A percentile compares a stretch with the other conserved stretches of the same genome.
Evolutionary conservation across 2,329 filamentous ascomycete species (phyloP).

Genomic region (Claviceps fusiformis): DNA sequence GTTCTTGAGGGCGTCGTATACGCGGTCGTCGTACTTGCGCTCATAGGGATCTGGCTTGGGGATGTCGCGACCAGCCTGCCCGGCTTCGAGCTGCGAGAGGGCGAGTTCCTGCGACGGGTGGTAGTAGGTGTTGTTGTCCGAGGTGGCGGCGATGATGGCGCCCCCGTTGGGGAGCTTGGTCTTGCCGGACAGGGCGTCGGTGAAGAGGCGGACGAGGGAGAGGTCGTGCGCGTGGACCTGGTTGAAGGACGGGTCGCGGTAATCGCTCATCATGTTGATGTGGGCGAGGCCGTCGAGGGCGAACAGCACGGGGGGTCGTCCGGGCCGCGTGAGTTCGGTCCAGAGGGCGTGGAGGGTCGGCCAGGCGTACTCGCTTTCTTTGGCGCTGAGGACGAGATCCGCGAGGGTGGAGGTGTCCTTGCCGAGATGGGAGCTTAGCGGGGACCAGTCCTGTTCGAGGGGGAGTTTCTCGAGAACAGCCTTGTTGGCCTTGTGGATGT

Average conservation of each 20-base stretch:
- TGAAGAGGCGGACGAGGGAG: constrained; percentile 59
- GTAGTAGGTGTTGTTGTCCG: constrained; percentile 53
- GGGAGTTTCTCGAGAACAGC: constrained; percentile 42
- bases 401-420: constrained; percentile 50
- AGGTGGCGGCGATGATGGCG: constrained; percentile 61
- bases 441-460: constrained; percentile 30
- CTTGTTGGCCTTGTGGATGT: constrained; percentile 60
- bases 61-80: constrained; percentile 21
- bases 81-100: constrained; percentile 41
- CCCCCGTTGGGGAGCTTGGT: constrained; percentile 56
- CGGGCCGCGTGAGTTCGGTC: constrained; percentile 53
- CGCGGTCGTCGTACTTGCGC: constrained; percentile 42
- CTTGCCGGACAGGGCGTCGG: constrained; percentile 54
- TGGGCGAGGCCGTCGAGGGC: constrained; percentile 67
- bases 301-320: constrained; percentile 51
- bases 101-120: constrained; percentile 56
- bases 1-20: constrained; percentile 37
- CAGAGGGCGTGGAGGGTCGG: constrained; percentile 68
- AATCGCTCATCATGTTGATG: constrained; percentile 66
- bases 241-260: constrained; percentile 57
- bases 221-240: constrained; percentile 80
- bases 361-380: constrained; percentile 68
- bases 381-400: constrained; percentile 55
- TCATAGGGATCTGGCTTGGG: constrained; percentile 38
- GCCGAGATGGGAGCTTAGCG: constrained; percentile 25